A percentile compares a stretch with the other conserved stretches of the same genome.
These are phyloP conservation scores for Leccinum rimulosum DNA, from an alignment of 768 basidiomycete species.

Conservation along the genomic window DNA sequence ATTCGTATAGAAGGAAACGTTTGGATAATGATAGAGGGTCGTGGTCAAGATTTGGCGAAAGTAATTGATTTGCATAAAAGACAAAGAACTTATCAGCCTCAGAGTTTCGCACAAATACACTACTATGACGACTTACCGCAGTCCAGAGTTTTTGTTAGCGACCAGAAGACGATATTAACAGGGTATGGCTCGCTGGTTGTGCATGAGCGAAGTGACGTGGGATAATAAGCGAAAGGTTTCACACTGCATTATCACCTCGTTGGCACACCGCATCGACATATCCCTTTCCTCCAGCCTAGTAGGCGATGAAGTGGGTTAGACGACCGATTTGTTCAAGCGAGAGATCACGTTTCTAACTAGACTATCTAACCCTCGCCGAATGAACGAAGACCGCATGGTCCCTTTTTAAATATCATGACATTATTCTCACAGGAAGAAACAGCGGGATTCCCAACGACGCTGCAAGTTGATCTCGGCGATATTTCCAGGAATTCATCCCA, in stretches of 20 bases:
- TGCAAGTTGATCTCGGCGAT: not conserved
- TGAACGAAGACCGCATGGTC: not conserved
- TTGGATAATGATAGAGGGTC: conserved; percentile 13
- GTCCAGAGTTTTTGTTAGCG: conserved; percentile 2
- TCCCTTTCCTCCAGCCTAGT: not conserved
- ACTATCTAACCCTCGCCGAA: not conserved
- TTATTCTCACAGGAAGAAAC: not conserved
- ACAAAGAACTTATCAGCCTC: not conserved
- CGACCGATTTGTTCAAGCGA: not conserved
- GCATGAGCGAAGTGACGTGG: conserved; percentile 27
- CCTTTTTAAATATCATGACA: not conserved
- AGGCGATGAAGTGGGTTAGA: not conserved
- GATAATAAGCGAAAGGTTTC: not conserved
- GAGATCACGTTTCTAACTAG: not conserved
- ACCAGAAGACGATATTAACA: conserved; percentile 8
- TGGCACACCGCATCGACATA: not conserved
- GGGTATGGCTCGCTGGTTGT: conserved; percentile 3
- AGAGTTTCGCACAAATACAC: not conserved
- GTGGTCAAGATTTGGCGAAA: conserved; percentile 12
- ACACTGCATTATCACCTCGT: not conserved
- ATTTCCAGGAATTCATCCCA: not conserved
- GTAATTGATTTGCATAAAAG: not conserved
- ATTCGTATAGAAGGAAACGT: conserved; percentile 5
- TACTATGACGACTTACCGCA: conserved; percentile 14
- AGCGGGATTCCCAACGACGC: not conserved